Evolutionary conservation across 805 yeast genomes (phyloP).

Genomic region (Ogataea nitratoaversa): DNA sequence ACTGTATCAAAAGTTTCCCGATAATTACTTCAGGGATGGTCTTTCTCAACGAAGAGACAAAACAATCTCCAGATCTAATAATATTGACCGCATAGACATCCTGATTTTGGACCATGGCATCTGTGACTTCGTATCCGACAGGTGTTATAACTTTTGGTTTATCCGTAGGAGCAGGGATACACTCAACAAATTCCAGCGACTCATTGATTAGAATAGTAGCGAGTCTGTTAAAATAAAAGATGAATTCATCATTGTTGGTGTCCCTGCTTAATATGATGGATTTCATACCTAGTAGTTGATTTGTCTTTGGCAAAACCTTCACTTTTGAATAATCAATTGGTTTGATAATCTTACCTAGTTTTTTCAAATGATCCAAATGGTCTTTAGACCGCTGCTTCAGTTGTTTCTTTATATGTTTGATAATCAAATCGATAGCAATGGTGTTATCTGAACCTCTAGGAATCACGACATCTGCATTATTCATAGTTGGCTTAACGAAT

Average conservation of each 20-base stretch:
- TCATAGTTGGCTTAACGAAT: conserved; percentile 70
- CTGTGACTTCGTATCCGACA: conserved; percentile 23
- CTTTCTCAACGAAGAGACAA: conserved; percentile 70
- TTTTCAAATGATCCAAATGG: conserved; percentile 62
- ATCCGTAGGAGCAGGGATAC: conserved; percentile 18
- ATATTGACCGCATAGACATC: conserved; percentile 70
- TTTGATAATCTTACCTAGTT: conserved; percentile 43
- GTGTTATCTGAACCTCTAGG: conserved; percentile 85
- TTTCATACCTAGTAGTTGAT: conserved; percentile 69
- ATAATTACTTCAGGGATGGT: conserved; percentile 73
- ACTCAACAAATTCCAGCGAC: conserved; percentile 60
- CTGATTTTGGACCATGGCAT: conserved; percentile 35
- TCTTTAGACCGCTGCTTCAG: conserved; percentile 56
- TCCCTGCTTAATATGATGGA: conserved; percentile 58
- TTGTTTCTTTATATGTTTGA: conserved; percentile 74
- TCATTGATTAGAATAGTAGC: conserved; percentile 63
- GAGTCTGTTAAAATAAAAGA: conserved; percentile 82
- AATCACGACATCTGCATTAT: conserved; percentile 79
- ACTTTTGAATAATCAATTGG: conserved; percentile 32
- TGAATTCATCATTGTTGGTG: conserved; percentile 69
- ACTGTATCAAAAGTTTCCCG: conserved; percentile 83
- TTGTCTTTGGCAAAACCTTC: conserved; percentile 41
- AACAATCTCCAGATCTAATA: conserved; percentile 90
- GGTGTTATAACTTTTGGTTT: conserved; percentile 37
- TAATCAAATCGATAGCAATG: conserved; percentile 75